Evolutionary conservation across 805 yeast species (phyloP), one percentile per base, ranked within the genome.

Genomic region (Metschnikowia continentalis): DNA sequence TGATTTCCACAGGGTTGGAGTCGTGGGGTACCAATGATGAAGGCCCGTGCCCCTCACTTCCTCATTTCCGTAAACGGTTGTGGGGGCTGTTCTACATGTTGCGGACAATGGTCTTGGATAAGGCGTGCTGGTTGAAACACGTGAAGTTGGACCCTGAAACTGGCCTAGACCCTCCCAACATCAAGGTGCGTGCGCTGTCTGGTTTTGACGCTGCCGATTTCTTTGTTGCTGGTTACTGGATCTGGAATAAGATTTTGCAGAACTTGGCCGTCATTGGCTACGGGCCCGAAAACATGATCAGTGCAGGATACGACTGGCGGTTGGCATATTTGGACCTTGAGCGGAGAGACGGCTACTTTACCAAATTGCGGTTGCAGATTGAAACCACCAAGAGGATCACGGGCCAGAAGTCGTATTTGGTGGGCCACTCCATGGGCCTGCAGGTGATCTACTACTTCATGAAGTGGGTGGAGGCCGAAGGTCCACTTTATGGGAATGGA

Each of bases 31-130:
- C 88, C 2, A 78, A 74, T 33, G 78, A 85, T 5, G 80, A 74
- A 2, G 76, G 75, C 7, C 94, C 84, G 6, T 94, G 99, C 66
- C 94, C 96, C 3, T 79, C 90, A 36, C 81, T 84, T 52, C 77
- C 83, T 8, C 95, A 92, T 67, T 94, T 92, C 71, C 77, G 99
- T 47, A 91, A 90, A 63, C 75, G 98, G 57, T 67, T 94, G 50
- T 94, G 99, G 99, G 99, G 99, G 0, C 89, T 97, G 0, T 91
- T 90, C 73, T 90, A 88, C 64, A 94, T 94, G 99, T 70, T 94
- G 51, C 78, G 87, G 57, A 84, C 96, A 3, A 92, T 94, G 98
- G 76, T 94, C 20, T 71, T 91, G 49, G 97, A 92, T 62, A 94
- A 94, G 67, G 66, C 81, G 1, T 94, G 99, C 69, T 94, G 99